Base-by-base conservation (phyloP, 768 basidiomycete species). In the Gloeostereum incarnatum region DNA sequence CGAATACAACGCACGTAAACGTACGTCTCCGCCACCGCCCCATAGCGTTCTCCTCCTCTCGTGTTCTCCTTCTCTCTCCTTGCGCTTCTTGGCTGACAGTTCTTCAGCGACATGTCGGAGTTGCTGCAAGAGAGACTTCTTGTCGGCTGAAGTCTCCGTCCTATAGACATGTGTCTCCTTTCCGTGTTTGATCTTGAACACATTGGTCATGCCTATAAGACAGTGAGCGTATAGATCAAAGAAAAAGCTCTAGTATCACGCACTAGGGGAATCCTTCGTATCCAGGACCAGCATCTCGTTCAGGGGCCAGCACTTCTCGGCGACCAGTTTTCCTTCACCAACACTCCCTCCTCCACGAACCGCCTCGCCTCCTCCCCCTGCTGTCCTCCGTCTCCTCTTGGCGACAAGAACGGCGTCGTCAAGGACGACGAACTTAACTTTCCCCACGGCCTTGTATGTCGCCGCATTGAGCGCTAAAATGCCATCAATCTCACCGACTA, bases 101-200 rank as follows among this genome's bases (percentile, higher is more conserved):
- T 97, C 94, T 55, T 98, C 93, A 1, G 92, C 89, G 3, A 93
- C 85, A 49, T 88, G 85, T 22, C 93, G 78, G 63, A 97, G 90
- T 44, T 91, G 81, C 0, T 78, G 58, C 10, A 99, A 69, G 0
- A 98, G 69, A 6, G 69, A 66, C 59, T 87, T 92, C 68, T 99
- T 99, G 52, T 97, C 91, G 18, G 79, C 64, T 0, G 78, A 52
- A 6, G 69, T 69, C 41, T 93, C 88, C 2, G 88, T 88, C 24
- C 93, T 78, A 57, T 90, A 98, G 5, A 99, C 91, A 53, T 92
- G 82, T 1, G 87, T 87, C 57, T 98, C 94, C 57, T 94, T 96
- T 4, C 86, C 82, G 43, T 92, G 79, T 44, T 85, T 72, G 45
- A 99, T 78, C 66, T 97, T 97, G 70, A 98, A 86, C 3, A 97